Evolutionary conservation across 2,329 filamentous ascomycete species (phyloP), one percentile per base, ranked within the genome.

Genomic region (Claviceps spartinae): DNA sequence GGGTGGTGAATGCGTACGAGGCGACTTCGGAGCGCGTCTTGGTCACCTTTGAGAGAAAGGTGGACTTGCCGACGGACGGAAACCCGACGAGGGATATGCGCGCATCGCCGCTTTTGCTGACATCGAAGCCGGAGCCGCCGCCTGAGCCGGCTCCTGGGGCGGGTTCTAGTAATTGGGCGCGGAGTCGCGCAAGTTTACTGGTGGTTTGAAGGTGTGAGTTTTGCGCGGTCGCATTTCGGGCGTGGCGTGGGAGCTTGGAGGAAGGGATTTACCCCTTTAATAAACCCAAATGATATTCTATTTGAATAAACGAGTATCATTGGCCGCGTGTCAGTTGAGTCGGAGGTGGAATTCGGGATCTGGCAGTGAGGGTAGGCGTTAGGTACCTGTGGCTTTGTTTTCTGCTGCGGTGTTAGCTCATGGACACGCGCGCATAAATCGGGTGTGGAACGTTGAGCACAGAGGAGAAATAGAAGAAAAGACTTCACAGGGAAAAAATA

Each of bases 41-140:
- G 48, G 93, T 98, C 66, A 98, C 94, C 65, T 97, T 96, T 48
- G 90, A 96, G n/a, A 98, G 69, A 65, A 98, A 97, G 0, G 93
- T 98, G 2, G 93, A 98, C 73, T 98, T 98, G 67, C 93, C 93
- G 49, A 98, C 93, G 0, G 94, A 98, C 0, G 94, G 93, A 62
- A 98, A 98, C n/a, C 93, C 93, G 51, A 98, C 94, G 2, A 98
- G 81, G 1, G 94, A 89, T 70, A 98, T 97, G 63, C 93, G 83
- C 14, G 93, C 93, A 74, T 98, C 93, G 57, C 93, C 93, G 58
- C 85, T 91, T 71, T 98, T 98, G 67, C 86, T 93, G 43, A 98
- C 93, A 64, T 91, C 86, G 67, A 94, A 98, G 9, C 93, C 93
- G 2, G 85, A 72, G 24, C 93, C 91, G 16, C 82, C 86, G 11